phyloP scores from a whole-genome alignment of 2,329 filamentous ascomycete genomes.

The Pseudogymnoascus sp. region DNA sequence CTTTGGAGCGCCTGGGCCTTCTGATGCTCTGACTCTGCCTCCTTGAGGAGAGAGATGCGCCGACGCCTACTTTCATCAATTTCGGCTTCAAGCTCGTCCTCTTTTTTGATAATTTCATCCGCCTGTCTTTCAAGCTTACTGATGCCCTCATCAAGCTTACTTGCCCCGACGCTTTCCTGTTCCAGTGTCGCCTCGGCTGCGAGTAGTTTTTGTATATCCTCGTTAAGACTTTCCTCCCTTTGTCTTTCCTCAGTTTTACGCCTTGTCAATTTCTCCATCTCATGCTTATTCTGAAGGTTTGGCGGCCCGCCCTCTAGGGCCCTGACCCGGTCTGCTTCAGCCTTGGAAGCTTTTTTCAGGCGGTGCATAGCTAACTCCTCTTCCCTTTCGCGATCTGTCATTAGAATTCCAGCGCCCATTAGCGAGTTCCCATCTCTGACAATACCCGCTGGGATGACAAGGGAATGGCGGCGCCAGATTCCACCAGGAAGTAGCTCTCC shows the following conservation, averaged over 20 bases:
- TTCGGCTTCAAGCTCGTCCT: conserved; percentile 7
- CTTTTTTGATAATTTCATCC: background rate
- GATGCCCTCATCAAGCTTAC: background rate
- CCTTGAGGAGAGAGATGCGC: background rate
- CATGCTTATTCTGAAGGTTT: background rate
- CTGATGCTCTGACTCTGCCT: background rate
- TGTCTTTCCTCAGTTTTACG: conserved; percentile 6
- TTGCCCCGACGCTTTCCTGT: background rate
- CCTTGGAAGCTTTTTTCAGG: background rate
- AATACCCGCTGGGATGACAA: conserved; percentile 9
- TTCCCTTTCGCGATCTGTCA: background rate
- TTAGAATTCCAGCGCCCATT: conserved; percentile 9
- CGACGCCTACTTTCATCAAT: conserved; percentile 1
- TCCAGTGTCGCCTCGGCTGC: background rate
- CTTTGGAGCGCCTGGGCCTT: background rate
- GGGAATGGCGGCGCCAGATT: background rate
- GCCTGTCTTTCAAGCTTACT: background rate
- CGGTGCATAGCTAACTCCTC: background rate
- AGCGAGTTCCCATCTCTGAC: background rate
- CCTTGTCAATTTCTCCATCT: background rate
- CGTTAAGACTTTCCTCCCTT: background rate
- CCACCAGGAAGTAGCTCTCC: conserved; percentile 6
- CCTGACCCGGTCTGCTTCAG: background rate
- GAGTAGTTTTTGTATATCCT: conserved; percentile 6
- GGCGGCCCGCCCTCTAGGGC: background rate